Percentiles rank a stretch among this genome's conserved stretches.
These are phyloP conservation scores for Lichtheimia ramosa DNA, from an alignment of 371 early-diverging fungal species.

Conservation along the genomic window DNA sequence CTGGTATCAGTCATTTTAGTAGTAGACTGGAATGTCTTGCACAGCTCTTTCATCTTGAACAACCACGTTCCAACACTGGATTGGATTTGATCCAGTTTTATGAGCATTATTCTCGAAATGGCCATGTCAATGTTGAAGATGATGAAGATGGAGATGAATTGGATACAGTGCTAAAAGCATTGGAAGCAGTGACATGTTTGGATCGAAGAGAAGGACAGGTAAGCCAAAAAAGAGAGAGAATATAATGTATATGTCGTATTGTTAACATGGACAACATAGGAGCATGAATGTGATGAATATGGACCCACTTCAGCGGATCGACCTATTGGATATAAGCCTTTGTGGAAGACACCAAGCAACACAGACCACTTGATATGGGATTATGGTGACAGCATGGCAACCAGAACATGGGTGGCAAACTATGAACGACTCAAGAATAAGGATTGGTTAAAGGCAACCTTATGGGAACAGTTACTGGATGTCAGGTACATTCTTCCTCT, in stretches of 20 bases:
- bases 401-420: neutral
- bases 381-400: neutral
- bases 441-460: neutral
- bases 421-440: neutral
- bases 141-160: too few relatives aligned
- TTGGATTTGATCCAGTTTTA: neutral
- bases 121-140: too few relatives aligned
- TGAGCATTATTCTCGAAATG: neutral
- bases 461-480: neutral
- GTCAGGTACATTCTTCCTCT: conserved; percentile 1
- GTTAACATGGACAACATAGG: neutral
- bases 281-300: neutral
- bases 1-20: neutral
- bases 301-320: neutral
- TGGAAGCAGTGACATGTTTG: too few relatives aligned
- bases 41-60: neutral
- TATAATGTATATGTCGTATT: neutral
- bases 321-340: neutral
- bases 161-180: too few relatives aligned
- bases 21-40: neutral
- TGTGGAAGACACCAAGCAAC: neutral
- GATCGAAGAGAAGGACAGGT: too few relatives aligned
- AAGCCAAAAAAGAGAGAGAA: too few relatives aligned
- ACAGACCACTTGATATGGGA: neutral
- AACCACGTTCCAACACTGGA: neutral